These are phyloP conservation scores for Sarocladium oryzae DNA, from an alignment of 2,329 filamentous ascomycete species.

Conservation along the genomic window DNA sequence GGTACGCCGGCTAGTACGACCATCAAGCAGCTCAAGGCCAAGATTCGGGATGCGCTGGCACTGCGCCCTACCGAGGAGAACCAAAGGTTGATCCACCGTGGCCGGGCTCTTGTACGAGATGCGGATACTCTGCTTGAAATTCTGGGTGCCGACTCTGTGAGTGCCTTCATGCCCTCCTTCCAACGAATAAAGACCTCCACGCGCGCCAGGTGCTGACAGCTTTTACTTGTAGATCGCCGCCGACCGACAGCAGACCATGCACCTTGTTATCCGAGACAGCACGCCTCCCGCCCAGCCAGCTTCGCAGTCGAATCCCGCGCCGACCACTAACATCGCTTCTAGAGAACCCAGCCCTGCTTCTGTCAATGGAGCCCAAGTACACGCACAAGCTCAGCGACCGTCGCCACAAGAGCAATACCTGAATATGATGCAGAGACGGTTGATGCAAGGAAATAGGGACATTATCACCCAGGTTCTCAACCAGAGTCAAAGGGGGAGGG, in stretches of 20 bases:
- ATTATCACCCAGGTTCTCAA: slow-evolving; percentile 34
- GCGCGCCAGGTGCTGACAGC: slow-evolving; percentile 19
- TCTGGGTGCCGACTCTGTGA: slow-evolving; percentile 49
- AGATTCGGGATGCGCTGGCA: slow-evolving; percentile 45
- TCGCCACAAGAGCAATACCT: slow-evolving; percentile 29
- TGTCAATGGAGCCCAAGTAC: slow-evolving; percentile 17
- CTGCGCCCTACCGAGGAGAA: slow-evolving; percentile 45
- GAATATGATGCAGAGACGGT: slow-evolving; percentile 34
- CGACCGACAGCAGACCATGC: slow-evolving; percentile 43
- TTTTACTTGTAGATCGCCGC: slow-evolving; percentile 30
- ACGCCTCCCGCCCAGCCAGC: slow-evolving; percentile 22
- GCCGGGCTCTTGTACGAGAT: slow-evolving; percentile 48
- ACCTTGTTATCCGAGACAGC: slow-evolving; percentile 43
- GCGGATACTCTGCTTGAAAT: slow-evolving; percentile 49
- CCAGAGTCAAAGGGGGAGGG: slow-evolving; percentile 37
- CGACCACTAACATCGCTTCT: slow-evolving; percentile 15
- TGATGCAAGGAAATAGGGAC: slow-evolving; percentile 42
- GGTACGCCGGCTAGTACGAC: slow-evolving; percentile 44
- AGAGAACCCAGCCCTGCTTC: slow-evolving; percentile 22
- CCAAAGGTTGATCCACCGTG: slow-evolving; percentile 55
- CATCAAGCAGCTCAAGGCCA: slow-evolving; percentile 50
- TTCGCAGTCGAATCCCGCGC: slow-evolving; percentile 13
- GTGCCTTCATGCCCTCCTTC: no score
- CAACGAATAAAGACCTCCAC: no score
- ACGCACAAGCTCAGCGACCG: slow-evolving; percentile 16